Evolutionary conservation across 2,329 filamentous ascomycete genomes (phyloP), one percentile per base, ranked within the genome.

Genomic region (Colletotrichum sp.): DNA sequence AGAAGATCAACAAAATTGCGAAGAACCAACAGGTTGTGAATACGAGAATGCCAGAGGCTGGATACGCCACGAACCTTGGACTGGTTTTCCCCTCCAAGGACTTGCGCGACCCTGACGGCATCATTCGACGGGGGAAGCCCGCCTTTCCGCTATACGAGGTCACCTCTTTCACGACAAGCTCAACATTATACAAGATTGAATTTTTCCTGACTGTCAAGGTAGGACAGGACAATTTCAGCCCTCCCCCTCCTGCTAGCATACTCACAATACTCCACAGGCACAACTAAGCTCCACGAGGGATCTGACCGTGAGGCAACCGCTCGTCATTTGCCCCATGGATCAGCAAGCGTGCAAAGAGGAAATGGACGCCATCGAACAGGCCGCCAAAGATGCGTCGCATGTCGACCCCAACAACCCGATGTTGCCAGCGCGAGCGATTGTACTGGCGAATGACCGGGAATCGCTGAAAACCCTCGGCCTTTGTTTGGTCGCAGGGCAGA

Each of bases 361-460:
- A 86, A 98, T 99, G 95, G 96, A 98, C 81, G 96, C 96, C 48
- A 99, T 99, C 78, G 96, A 98, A 82, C 95, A 98, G 85, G 95
- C 97, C 1, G 97, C 97, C 59, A 96, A 96, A 84, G 96, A 99
- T 80, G 96, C 97, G 3, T 94, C 95, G 18, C 92, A 94, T 77
- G 93, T 99, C 76, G 95, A 96, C 79, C 94, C 94, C 1, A 95
- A 98, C 77, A 97, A 97, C 80, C 97, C 96, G 0, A 96, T 98
- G 93, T 86, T 98, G n/a, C 96, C 97, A 1, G 93, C 96, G 2
- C 93, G 93, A 77, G 93, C 91, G 9, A 97, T 99, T 77, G 92
- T 99, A 74, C 89, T 94, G 67, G 93, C 95, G 7, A 93, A 91
- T 76, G 96, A 99, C 82, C 92, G 87, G 72, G 90, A 93, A 79